Evolutionary conservation across 2,329 filamentous ascomycete genomes (phyloP), one percentile per base, ranked within the genome.

Genomic region (Microascus cirrosus): DNA sequence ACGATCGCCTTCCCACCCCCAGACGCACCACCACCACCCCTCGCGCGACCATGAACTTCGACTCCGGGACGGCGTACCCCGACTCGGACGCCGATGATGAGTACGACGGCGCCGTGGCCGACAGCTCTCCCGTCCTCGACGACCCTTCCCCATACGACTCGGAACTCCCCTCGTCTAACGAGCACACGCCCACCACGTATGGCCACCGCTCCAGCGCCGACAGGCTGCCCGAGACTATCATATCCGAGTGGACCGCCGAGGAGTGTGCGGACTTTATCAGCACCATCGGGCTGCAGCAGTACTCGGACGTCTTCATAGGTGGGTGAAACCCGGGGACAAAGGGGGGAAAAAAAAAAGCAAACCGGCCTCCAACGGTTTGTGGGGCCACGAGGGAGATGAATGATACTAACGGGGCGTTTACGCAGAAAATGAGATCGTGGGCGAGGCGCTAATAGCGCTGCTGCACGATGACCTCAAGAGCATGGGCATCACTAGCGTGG

Each of bases 391-490:
- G 20, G n/a, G 24, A 45, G 39, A n/a, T 18, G 39, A 35, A 53
- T 35, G 32, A 22, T 20, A 2, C 45, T 50, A 22, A 50, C 45
- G 20, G 45, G 20, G 22, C 15, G 13, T 13, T 59, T n/a, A n/a
- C n/a, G 56, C 70, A 94, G 94, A 96, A 67, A 95, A 99, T 68
- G 91, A 90, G 62, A 95, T 99, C 65, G 87, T 92, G 42, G 94
- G 94, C 63, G 91, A 97, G 70, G 93, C 90, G 56, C 77, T 99
- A 61, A 84, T 96, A 59, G 90, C 90, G 48, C 76, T 99, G 62
- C 87, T 89, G 62, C 94, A 97, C 69, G 89, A 95, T 59, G 93
- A 97, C 69, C 77, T 99, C 65, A 96, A 95, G 73, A 90, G 95
- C 68, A 93, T 97, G 85, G 92, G 92, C 54, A 89, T 99, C 62